Evolutionary conservation across 2,329 filamentous ascomycete species (phyloP), one percentile per base, ranked within the genome.

Genomic region (Beauveria sp.): DNA sequence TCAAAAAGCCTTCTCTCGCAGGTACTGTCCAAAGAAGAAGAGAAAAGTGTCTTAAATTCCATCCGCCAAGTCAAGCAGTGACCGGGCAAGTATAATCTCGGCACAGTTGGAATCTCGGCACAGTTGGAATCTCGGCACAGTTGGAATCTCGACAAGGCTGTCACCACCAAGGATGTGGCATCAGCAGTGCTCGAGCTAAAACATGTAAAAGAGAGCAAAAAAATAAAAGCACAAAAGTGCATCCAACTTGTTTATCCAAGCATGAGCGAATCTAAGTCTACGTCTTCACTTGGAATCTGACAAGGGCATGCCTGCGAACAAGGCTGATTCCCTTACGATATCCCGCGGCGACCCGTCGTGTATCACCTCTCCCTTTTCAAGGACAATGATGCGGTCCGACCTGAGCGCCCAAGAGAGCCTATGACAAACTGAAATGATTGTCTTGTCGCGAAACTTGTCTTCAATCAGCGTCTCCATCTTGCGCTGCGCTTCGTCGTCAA

Each of bases 351-450:
- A 12, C 28, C 54, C 54, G 28, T 57, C 54, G 26, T 57, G 54
- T 22, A 57, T 49, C 16, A 57, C n/a, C 43, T 49, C 43, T 1
- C 54, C 54, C 12, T 57, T 47, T 22, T 57, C 54, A 26, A 57
- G 43, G 28, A 57, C 54, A 57, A 57, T 57, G 20, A 57, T 57
- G 5, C 54, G 43, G n/a, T 57, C 54, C n/a, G 54, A 57, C 26
- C 14, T 57, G n/a, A 57, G 43, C 26, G 54, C 54, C 54, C 54
- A 57, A 2, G 54, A 28, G 24, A 57, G 54, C 20, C 43, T 57
- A 10, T 57, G 54, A 40, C 54, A 57, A 24, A 57, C 54, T 0
- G 54, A 57, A 9, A 57, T 47, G 20, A 57, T 24, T 38, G 54
- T 57, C 54, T 57, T 57, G 42, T 47, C 54, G 1, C 6, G 20